A percentile compares a stretch with the other conserved stretches of the same genome.
Evolutionary conservation across 768 basidiomycete species (phyloP).

Genomic region (Boletus patriciae): DNA sequence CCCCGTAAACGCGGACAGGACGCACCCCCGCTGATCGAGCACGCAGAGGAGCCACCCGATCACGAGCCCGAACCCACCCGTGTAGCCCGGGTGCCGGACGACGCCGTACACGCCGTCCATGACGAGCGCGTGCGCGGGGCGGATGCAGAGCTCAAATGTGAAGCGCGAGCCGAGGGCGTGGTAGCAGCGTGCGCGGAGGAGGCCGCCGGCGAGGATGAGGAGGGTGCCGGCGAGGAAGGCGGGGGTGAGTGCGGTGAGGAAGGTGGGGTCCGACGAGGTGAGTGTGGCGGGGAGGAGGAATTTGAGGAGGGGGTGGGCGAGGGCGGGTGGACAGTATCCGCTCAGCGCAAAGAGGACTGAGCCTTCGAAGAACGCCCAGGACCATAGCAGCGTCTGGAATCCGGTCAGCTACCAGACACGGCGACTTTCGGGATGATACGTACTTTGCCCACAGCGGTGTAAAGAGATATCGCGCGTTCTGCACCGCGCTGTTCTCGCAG

Average conservation of each 20-base stretch:
- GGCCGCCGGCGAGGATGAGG: conserved; percentile 3
- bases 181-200: conserved; percentile 18
- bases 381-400: not conserved
- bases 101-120: conserved; percentile 26
- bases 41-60: conserved; percentile 4
- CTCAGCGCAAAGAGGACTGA: not conserved
- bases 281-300: not conserved
- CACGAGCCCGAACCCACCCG: not conserved
- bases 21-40: conserved; percentile 5
- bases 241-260: conserved; percentile 10
- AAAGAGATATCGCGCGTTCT: not conserved
- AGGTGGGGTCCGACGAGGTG: not conserved
- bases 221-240: conserved; percentile 10
- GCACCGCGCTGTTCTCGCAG: conserved; percentile 11
- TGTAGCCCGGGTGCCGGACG: conserved; percentile 36
- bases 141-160: conserved; percentile 29
- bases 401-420: not conserved
- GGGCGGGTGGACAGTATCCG: not conserved
- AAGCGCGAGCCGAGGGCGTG: conserved; percentile 24
- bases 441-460: not conserved
- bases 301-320: not conserved
- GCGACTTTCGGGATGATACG: not conserved
- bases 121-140: conserved; percentile 23
- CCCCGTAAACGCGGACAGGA: conserved; percentile 1
- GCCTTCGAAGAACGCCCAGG: conserved; percentile 12